Percentiles rank a stretch among this genome's conserved stretches.
Evolutionary conservation across 495 filamentous ascomycete species (phyloP).

Genomic region (Penicillium samsonianum): DNA sequence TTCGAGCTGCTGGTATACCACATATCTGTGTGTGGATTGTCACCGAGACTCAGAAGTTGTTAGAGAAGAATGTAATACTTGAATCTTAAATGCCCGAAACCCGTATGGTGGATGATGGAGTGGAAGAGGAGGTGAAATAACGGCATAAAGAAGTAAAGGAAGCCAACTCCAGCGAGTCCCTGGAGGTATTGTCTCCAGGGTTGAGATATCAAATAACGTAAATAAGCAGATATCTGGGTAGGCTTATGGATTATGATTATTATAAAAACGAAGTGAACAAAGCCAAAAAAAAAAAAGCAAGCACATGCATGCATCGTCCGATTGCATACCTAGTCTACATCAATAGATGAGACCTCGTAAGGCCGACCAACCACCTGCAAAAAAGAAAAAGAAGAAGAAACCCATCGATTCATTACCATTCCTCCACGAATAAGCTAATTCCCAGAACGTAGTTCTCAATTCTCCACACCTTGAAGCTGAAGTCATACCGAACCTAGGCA

Average conservation of each 20-base stretch:
- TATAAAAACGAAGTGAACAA: background rate
- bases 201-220: background rate
- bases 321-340: slow-evolving; percentile 1
- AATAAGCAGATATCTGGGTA: background rate
- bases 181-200: background rate
- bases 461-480: background rate
- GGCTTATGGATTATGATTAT: too few relatives aligned
- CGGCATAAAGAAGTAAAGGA: background rate
- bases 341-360: background rate
- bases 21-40: background rate
- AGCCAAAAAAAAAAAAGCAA: slow-evolving; percentile 1
- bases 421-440: background rate
- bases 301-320: slow-evolving; percentile 1
- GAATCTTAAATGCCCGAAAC: background rate
- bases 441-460: too few relatives aligned
- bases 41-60: background rate
- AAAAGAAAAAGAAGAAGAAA: background rate
- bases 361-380: background rate
- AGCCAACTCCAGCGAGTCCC: background rate
- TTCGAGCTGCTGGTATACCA: background rate
- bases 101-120: background rate
- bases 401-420: slow-evolving; percentile 1
- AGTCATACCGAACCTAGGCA: background rate
- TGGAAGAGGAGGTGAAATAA: background rate
- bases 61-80: background rate